Evolutionary conservation across 1,284 basidiomycete species (phyloP), one percentile per base, ranked within the genome.

Genomic region (Cystobasidium slooffiae): DNA sequence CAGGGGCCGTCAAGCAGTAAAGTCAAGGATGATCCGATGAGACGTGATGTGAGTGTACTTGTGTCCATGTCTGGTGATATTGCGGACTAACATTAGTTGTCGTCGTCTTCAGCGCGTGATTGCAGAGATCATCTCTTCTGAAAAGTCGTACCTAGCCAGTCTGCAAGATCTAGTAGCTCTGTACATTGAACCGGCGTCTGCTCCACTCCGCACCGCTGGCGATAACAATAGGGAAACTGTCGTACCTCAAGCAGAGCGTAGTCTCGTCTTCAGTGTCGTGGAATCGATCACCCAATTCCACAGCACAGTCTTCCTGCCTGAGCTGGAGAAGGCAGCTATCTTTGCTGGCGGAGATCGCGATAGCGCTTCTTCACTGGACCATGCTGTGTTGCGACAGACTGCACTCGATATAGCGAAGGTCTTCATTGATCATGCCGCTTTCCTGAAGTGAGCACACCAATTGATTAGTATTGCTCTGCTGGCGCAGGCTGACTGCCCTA

Each of bases 221-320:
- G 85, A 90, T 49, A 82, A 83, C 43, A 77, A 76, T 31, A 91
- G 89, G 80, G 93, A 97, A 76, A 91, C 92, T 0, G 85, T 94
- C 20, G 86, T 97, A n/a, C 93, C 94, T n/a, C 77, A 83, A 10
- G 82, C 88, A 1, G 97, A 98, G 83, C 89, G 96, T 75, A 94
- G 92, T 81, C 87, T 95, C 51, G 94, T 98, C 31, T 99, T 98
- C 82, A 90, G 90, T 75, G 94, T 95, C 39, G 85, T 98, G 47
- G 96, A 98, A 77, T 88, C 91, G 2, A 85, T 99, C 56, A 90
- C 94, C 79, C 90, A 90, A 20, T 97, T 99, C 84, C 96, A 98
- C 82, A 88, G 88, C 67, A 90, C 92, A 76, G 94, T 90, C 79
- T 94, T 99, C 84, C 85, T 98, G 20, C 96, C 95, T 16, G 90